Conservation (phyloP, 2,329 filamentous ascomycete genomes). For the Aspergillus luchuensis region DNA sequence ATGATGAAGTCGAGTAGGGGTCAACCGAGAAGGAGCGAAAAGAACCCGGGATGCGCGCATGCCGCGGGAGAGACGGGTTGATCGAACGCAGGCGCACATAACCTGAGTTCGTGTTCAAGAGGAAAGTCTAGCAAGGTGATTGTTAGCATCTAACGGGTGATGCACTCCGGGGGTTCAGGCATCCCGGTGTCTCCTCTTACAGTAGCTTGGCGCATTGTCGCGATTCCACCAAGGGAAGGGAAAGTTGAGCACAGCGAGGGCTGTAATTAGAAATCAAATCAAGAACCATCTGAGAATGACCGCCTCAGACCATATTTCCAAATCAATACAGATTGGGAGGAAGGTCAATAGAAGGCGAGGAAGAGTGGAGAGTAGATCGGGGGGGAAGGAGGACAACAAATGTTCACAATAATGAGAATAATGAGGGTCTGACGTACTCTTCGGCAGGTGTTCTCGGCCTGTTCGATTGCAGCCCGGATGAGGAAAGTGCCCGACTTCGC, state of each 20-base stretch:
- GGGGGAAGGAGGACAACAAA: slow-evolving; percentile 1
- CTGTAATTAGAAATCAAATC: slow-evolving; percentile 19
- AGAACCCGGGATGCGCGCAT: slow-evolving; percentile 19
- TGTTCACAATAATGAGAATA: slow-evolving; percentile 1
- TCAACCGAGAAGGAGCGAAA: slow-evolving; percentile 36
- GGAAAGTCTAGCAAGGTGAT: slow-evolving; percentile 24
- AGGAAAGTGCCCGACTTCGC: slow-evolving; percentile 6
- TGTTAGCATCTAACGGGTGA: slow-evolving; percentile 8
- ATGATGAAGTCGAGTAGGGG: slow-evolving; percentile 21
- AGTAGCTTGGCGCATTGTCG: slow-evolving; percentile 34
- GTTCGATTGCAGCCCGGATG: slow-evolving; percentile 4
- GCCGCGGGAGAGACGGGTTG: slow-evolving; percentile 22
- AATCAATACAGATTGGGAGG: slow-evolving; percentile 2
- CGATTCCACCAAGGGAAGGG: slow-evolving; percentile 20
- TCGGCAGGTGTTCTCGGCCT: slow-evolving; percentile 22
- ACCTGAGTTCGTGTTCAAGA: slow-evolving; percentile 24
- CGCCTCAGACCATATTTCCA: slow-evolving; percentile 29
- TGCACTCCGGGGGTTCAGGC: background rate
- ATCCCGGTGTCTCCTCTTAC: slow-evolving; percentile 25
- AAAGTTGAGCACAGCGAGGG: slow-evolving; percentile 31
- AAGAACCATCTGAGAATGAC: slow-evolving; percentile 18
- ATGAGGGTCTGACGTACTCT: slow-evolving; percentile 25
- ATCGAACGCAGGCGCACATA: slow-evolving; percentile 27
- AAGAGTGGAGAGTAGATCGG: background rate
- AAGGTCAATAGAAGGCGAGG: background rate